A percentile compares a stretch with the other conserved stretches of the same genome.
phyloP scores from a whole-genome alignment of 2,329 filamentous ascomycete species.

The Epichloe glyceriae region DNA sequence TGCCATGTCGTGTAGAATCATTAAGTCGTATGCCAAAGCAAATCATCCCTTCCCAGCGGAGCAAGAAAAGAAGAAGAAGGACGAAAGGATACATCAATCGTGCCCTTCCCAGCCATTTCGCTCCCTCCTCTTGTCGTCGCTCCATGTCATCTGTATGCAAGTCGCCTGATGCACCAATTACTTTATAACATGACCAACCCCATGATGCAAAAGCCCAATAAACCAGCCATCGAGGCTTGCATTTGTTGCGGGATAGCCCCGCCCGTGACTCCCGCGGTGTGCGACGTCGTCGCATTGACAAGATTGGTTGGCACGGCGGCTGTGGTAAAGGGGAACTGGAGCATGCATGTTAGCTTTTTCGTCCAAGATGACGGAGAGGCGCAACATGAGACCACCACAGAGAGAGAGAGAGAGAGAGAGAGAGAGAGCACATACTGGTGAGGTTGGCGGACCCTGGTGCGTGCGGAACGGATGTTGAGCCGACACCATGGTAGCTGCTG shows the following conservation, averaged over 20 bases:
- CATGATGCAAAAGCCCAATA: conserved; percentile 25
- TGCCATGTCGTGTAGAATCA: conserved; percentile 5
- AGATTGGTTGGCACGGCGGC: conserved; percentile 6
- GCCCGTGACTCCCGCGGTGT: conserved; percentile 17
- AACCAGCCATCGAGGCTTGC: conserved; percentile 21
- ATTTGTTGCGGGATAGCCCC: conserved; percentile 20
- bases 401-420: background rate
- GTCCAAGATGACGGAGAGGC: too few species aligned
- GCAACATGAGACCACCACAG: too few species aligned
- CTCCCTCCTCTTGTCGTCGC: background rate
- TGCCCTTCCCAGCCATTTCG: background rate
- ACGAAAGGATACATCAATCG: background rate
- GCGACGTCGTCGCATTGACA: conserved; percentile 16
- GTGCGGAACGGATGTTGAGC: background rate
- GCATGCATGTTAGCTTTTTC: conserved; percentile 3
- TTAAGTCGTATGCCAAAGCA: conserved; percentile 5
- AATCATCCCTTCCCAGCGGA: background rate
- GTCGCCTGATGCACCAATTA: background rate
- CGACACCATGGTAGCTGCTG: background rate
- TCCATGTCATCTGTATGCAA: conserved; percentile 2
- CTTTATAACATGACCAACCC: conserved; percentile 21
- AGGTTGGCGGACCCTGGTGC: background rate
- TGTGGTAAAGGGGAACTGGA: conserved; percentile 5
- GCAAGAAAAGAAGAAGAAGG: background rate
- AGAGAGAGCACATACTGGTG: conserved; percentile 1